Conservation (phyloP, 73 alveolate genomes). For the Paramecium biaurelia region DNA sequence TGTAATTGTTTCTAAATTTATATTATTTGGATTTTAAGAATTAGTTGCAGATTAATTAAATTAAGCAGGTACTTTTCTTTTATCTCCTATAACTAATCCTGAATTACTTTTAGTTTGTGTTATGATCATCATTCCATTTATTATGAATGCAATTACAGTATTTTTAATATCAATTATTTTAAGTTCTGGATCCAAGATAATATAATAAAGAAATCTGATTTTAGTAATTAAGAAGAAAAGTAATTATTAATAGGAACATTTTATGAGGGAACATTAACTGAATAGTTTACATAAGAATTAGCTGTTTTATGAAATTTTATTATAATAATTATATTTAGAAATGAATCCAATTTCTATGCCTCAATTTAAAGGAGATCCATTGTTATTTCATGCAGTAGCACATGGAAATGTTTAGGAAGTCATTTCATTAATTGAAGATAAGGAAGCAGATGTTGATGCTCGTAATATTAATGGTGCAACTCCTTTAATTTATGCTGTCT, state of each 20-base stretch:
- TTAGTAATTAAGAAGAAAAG: constrained; percentile 6
- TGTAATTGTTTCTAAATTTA: constrained; percentile 13
- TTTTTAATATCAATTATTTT: background rate
- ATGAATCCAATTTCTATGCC: constrained; percentile 62
- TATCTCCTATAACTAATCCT: constrained; percentile 14
- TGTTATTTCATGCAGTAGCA: constrained; percentile 78
- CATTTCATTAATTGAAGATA: constrained; percentile 74
- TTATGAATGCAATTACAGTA: constrained; percentile 21
- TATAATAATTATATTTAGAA: background rate
- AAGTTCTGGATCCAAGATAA: constrained; percentile 37
- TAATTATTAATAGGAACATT: background rate
- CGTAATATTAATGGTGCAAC: constrained; percentile 81
- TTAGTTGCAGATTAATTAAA: background rate
- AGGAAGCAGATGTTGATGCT: constrained; percentile 78
- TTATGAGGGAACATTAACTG: background rate
- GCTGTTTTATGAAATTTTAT: background rate
- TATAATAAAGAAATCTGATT: background rate
- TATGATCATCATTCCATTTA: constrained; percentile 10
- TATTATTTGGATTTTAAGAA: constrained; percentile 3
- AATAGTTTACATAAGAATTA: background rate
- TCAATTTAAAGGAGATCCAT: constrained; percentile 59
- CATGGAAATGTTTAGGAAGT: constrained; percentile 78
- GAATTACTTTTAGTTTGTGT: background rate
- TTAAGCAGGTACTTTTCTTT: background rate
- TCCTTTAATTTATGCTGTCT: constrained; percentile 73